Evolutionary conservation across 805 yeast species (phyloP).

Genomic region (Ogataea haglerorum): DNA sequence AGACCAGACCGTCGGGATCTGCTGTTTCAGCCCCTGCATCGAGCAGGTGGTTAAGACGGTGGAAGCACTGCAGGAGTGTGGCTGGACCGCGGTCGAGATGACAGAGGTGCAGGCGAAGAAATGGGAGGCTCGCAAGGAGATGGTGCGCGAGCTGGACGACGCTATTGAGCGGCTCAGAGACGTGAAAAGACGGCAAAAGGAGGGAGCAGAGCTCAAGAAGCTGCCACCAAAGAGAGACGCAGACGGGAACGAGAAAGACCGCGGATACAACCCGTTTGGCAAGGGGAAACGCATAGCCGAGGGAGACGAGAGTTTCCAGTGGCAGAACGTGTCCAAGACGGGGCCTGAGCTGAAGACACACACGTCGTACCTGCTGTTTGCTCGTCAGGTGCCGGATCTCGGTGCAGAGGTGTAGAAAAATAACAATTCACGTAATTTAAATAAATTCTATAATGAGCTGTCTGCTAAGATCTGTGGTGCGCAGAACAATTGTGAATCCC

Average conservation of each 20-base stretch:
- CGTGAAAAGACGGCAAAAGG: conserved; percentile 67
- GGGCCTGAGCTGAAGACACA: conserved; percentile 90
- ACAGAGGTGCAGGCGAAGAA: conserved; percentile 82
- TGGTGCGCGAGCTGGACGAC: conserved; percentile 79
- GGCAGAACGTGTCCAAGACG: conserved; percentile 81
- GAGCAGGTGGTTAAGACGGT: conserved; percentile 93
- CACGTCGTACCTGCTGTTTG: conserved; percentile 92
- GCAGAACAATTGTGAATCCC: background rate
- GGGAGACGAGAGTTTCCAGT: conserved; percentile 76
- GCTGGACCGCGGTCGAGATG: conserved; percentile 88
- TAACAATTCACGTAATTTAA: background rate
- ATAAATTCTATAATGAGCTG: background rate
- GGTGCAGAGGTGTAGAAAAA: conserved; percentile 5
- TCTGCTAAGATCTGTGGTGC: background rate
- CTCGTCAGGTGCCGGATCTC: conserved; percentile 40
- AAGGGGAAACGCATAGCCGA: conserved; percentile 80
- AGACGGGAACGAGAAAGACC: conserved; percentile 28
- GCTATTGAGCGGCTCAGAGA: conserved; percentile 77
- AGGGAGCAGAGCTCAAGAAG: conserved; percentile 57
- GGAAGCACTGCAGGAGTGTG: conserved; percentile 64
- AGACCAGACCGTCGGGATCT: conserved; percentile 58
- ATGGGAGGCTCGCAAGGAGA: conserved; percentile 84
- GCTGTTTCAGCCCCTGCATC: conserved; percentile 97
- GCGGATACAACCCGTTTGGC: conserved; percentile 89
- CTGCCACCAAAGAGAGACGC: conserved; percentile 25